phyloP scores from a whole-genome alignment of 2,329 filamentous ascomycete genomes.

The Neonectria punicea region DNA sequence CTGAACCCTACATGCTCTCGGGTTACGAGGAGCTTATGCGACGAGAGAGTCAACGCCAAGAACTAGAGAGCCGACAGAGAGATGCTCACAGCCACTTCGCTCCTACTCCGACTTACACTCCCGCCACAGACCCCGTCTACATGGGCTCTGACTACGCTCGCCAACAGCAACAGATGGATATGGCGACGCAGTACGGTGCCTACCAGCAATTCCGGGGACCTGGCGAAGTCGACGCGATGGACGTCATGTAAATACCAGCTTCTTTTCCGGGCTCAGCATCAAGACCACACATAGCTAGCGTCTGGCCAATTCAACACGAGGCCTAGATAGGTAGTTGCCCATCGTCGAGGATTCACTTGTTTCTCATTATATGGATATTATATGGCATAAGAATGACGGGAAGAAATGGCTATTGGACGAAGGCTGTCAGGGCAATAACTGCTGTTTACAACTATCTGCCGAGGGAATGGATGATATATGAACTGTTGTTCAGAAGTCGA shows the following conservation, averaged over 20 bases:
- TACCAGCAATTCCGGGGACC: slow-evolving; percentile 60
- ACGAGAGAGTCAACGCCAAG: slow-evolving; percentile 66
- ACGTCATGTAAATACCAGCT: slow-evolving; percentile 51
- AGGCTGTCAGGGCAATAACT: slow-evolving; percentile 16
- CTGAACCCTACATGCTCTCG: slow-evolving; percentile 85
- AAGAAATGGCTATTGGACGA: slow-evolving; percentile 6
- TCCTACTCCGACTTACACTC: slow-evolving; percentile 59
- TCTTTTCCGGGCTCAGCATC: slow-evolving; percentile 22
- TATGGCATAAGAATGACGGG: slow-evolving; percentile 12
- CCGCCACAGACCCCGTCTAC: slow-evolving; percentile 77
- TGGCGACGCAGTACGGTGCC: slow-evolving; percentile 76
- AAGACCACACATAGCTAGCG: slow-evolving; percentile 29
- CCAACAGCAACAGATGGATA: slow-evolving; percentile 64
- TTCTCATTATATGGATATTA: slow-evolving; percentile 9
- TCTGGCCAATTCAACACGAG: slow-evolving; percentile 19
- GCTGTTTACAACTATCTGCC: slow-evolving; percentile 30
- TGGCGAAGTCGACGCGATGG: slow-evolving; percentile 61
- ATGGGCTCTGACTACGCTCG: slow-evolving; percentile 56
- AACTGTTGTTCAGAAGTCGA: slow-evolving; percentile 18
- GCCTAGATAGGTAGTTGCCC: slow-evolving; percentile 23
- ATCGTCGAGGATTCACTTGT: slow-evolving; percentile 6
- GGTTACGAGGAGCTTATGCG: slow-evolving; percentile 80
- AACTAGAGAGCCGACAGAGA: slow-evolving; percentile 48
- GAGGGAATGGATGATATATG: slow-evolving; percentile 28
- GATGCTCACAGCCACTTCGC: slow-evolving; percentile 59